phyloP scores from a whole-genome alignment of 73 alveolate species.

The Tetrahymena borealis region DNA sequence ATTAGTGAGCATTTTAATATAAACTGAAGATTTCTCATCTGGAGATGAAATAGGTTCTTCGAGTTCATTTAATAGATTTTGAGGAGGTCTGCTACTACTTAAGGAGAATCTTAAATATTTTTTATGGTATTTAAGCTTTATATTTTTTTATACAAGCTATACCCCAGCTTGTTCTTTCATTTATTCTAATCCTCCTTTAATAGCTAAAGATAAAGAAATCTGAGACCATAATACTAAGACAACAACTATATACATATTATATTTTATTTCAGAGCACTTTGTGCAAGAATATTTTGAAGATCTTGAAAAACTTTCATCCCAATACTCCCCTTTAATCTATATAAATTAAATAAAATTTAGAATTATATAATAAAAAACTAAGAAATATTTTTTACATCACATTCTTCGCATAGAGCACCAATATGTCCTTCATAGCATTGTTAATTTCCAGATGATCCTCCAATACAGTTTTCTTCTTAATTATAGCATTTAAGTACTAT shows the following conservation, averaged over 20 bases:
- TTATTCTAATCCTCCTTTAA: background rate
- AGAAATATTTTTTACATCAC: background rate
- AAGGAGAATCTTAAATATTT: too few relatives aligned
- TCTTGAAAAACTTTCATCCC: background rate
- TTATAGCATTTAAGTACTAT: constrained; percentile 5
- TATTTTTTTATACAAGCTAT: too few relatives aligned
- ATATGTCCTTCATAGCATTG: background rate
- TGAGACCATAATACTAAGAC: background rate
- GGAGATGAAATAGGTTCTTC: too few relatives aligned
- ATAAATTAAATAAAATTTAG: background rate
- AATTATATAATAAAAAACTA: background rate
- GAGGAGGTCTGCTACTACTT: too few relatives aligned
- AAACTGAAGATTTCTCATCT: background rate
- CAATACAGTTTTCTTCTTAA: background rate
- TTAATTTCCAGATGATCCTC: background rate
- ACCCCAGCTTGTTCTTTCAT: too few relatives aligned
- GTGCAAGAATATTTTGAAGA: background rate
- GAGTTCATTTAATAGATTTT: too few relatives aligned
- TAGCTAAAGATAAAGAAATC: background rate
- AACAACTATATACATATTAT: background rate
- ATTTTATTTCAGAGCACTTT: background rate
- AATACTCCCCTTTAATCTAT: background rate
- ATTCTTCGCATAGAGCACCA: background rate
- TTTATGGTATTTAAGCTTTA: too few relatives aligned
- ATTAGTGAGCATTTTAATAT: constrained; percentile 6